Conservation (phyloP, 2,329 filamentous ascomycete species). For the Fusarium avenaceum region DNA sequence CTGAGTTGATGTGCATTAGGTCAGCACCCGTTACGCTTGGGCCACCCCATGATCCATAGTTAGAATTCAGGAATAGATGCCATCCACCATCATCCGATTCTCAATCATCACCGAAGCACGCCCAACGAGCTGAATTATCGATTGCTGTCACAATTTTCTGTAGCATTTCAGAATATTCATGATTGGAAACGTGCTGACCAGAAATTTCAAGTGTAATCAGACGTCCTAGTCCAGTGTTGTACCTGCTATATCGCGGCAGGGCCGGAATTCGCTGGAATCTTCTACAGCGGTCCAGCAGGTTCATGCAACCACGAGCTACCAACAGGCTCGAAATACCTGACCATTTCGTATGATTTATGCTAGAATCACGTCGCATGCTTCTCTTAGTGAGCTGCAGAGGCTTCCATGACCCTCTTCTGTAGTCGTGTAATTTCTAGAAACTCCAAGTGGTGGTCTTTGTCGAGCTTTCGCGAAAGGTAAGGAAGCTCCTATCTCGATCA, state of each 20-base stretch:
- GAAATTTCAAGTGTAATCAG: not conserved
- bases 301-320: conserved; percentile 29
- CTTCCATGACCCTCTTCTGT: conserved; percentile 16
- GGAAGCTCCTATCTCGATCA: conserved; percentile 32
- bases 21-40: conserved; percentile 4
- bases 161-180: not conserved
- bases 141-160: too few relatives aligned
- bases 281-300: conserved; percentile 42
- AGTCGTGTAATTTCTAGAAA: conserved; percentile 47
- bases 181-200: not conserved
- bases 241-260: not conserved
- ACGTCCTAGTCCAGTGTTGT: not conserved
- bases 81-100: not conserved
- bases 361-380: conserved; percentile 15
- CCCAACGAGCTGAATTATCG: not conserved
- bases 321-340: conserved; percentile 5
- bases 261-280: conserved; percentile 33
- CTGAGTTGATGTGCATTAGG: not conserved
- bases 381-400: conserved; percentile 25
- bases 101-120: not conserved
- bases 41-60: not conserved
- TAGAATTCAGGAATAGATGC: not conserved
- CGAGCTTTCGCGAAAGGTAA: conserved; percentile 37
- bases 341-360: conserved; percentile 35
- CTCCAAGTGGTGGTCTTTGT: conserved; percentile 30